A percentile compares a stretch with the other conserved stretches of the same genome.
Evolutionary conservation across 83 land plant genomes (phyloP).

Genomic region (Thuja plicata): DNA sequence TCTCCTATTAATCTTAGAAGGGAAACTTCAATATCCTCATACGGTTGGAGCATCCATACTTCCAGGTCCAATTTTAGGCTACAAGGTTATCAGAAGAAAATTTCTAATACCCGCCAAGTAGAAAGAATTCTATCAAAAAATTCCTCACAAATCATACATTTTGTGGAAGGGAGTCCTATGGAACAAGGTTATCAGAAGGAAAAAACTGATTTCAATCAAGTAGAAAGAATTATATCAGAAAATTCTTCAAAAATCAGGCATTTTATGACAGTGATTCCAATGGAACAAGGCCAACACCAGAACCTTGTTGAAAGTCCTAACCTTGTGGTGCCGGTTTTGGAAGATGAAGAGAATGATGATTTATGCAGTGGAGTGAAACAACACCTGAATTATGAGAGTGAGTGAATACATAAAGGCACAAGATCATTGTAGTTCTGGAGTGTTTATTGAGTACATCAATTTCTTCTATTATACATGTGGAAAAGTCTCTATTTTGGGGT

Average conservation of each 20-base stretch:
- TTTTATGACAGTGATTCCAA: neutral
- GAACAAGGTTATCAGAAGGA: neutral
- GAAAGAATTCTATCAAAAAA: neutral
- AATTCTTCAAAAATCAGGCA: neutral
- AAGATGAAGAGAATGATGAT: slow-evolving; percentile 1
- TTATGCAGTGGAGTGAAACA: slow-evolving; percentile 4
- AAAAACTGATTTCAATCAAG: neutral
- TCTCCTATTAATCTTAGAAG: slow-evolving; percentile 3
- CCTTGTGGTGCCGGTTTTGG: neutral
- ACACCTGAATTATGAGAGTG: neutral
- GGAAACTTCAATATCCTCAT: neutral
- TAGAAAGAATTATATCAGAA: neutral
- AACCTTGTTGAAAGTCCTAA: neutral
- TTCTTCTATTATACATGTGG: slow-evolving; percentile 63
- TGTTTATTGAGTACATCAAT: slow-evolving; percentile 51
- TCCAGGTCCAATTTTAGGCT: neutral
- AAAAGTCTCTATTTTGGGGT: slow-evolving; percentile 26
- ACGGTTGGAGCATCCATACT: neutral
- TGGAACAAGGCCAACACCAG: neutral
- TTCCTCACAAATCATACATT: neutral
- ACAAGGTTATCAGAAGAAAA: neutral
- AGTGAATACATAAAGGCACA: slow-evolving; percentile 22
- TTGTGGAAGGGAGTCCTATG: neutral
- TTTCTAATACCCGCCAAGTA: too few species aligned
- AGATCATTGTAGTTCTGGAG: slow-evolving; percentile 36